Evolutionary conservation across 1,284 basidiomycete species (phyloP).

Genomic region (Sphaerobolus stellatus): DNA sequence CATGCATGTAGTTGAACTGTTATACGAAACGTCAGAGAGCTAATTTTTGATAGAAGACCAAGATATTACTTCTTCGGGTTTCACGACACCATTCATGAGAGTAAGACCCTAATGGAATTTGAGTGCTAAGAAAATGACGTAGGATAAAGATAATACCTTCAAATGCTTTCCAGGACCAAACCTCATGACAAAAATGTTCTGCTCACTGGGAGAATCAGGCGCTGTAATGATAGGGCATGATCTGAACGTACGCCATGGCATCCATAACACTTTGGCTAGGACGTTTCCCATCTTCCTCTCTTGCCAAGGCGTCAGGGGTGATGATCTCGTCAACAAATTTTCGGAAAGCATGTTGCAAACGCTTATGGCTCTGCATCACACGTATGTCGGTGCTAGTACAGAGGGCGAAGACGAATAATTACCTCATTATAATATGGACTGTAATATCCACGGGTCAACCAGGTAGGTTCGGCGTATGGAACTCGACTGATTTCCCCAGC

Average conservation of each 20-base stretch:
- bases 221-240: not conserved
- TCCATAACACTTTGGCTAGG: constrained; percentile 64
- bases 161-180: constrained; percentile 88
- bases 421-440: constrained; percentile 77
- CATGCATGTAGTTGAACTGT: constrained; percentile 79
- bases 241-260: constrained; percentile 61
- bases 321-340: constrained; percentile 55
- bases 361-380: constrained; percentile 41
- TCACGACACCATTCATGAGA: constrained; percentile 80
- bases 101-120: constrained; percentile 49
- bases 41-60: not conserved
- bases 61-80: constrained; percentile 63
- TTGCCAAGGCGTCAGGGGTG: constrained; percentile 39
- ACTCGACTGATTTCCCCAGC: constrained; percentile 66
- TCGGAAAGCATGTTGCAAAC: constrained; percentile 44
- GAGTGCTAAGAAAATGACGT: not conserved
- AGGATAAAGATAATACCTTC: constrained; percentile 31
- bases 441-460: constrained; percentile 74
- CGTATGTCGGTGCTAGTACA: no score
- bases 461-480: constrained; percentile 82
- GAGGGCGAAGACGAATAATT: not conserved
- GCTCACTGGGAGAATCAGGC: not conserved
- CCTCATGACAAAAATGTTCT: constrained; percentile 85
- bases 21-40: no score
- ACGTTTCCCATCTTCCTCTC: constrained; percentile 76